These are phyloP conservation scores for Skeletonema marinoi DNA, from an alignment of 108 stramenopile species.

Conservation along the genomic window DNA sequence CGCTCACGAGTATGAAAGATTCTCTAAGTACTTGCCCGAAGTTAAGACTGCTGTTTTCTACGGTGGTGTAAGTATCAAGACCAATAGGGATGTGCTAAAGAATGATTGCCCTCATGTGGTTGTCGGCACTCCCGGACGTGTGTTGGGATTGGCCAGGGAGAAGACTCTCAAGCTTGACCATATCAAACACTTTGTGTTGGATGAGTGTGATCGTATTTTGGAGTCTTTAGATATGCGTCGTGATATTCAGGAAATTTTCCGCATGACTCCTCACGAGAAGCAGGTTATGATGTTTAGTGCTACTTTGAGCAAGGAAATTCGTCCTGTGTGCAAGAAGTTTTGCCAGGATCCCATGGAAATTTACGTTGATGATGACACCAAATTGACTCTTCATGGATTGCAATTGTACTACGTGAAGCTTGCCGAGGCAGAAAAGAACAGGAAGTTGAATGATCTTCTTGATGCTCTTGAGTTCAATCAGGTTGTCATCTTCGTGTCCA, in stretches of 20 bases:
- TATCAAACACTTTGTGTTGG: conserved; percentile 99
- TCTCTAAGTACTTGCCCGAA: conserved; percentile 98
- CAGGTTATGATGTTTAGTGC: conserved; percentile 99
- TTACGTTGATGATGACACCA: conserved; percentile 99
- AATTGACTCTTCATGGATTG: conserved; percentile 99
- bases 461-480: conserved; percentile 99
- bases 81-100: conserved; percentile 89
- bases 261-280: conserved; percentile 98
- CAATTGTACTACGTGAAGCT: conserved; percentile 98
- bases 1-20: conserved; percentile 98
- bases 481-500: conserved; percentile 99
- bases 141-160: conserved; percentile 88
- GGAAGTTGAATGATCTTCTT: conserved; percentile 97
- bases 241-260: conserved; percentile 99
- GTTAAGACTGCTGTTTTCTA: conserved; percentile 99
- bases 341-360: conserved; percentile 99
- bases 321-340: conserved; percentile 99
- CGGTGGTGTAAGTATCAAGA: conserved; percentile 93
- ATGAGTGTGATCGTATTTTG: conserved; percentile 99
- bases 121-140: conserved; percentile 98
- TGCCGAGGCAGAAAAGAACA: conserved; percentile 97
- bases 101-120: conserved; percentile 97
- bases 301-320: conserved; percentile 96
- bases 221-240: conserved; percentile 97
- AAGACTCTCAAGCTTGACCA: conserved; percentile 93